Evolutionary conservation across 2,329 filamentous ascomycete genomes (phyloP).

Genomic region (Hypoxylon sp.): DNA sequence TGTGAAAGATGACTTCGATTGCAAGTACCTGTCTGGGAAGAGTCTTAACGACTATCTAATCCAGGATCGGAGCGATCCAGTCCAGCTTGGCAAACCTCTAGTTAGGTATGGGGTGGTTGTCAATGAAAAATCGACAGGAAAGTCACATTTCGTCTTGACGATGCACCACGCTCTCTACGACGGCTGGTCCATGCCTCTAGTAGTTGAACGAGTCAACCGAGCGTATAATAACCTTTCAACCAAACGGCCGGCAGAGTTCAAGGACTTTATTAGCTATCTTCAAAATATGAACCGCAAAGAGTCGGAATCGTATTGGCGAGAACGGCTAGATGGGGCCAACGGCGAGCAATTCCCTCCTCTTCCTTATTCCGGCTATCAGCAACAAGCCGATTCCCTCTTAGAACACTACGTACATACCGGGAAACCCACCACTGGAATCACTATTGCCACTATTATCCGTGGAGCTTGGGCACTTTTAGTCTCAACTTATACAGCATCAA

Average conservation of each 20-base stretch:
- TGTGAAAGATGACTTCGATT: conserved; percentile 57
- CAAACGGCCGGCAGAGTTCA: conserved; percentile 60
- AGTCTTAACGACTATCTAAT: conserved; percentile 60
- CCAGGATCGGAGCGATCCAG: conserved; percentile 57
- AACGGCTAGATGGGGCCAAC: conserved; percentile 62
- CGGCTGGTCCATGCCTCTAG: conserved; percentile 68
- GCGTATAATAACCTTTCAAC: conserved; percentile 58
- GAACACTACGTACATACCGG: conserved; percentile 64
- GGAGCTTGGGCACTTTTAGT: conserved; percentile 71
- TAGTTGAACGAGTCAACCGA: conserved; percentile 64
- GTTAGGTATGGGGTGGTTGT: conserved; percentile 62
- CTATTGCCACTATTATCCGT: conserved; percentile 70
- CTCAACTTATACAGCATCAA: conserved; percentile 65
- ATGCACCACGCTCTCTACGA: conserved; percentile 72
- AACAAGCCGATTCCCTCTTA: conserved; percentile 66
- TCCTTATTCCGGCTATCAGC: conserved; percentile 64
- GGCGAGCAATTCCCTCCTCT: conserved; percentile 64
- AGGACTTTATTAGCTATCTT: conserved; percentile 66
- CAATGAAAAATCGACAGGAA: conserved; percentile 50
- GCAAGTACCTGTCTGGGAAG: conserved; percentile 53
- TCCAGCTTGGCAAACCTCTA: conserved; percentile 63
- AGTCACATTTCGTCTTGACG: conserved; percentile 64
- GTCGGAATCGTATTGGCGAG: conserved; percentile 64
- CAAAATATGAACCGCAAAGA: conserved; percentile 56
- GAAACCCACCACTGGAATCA: conserved; percentile 59